Base-by-base conservation (phyloP, 495 filamentous ascomycete genomes). In the Tuber brumale region DNA sequence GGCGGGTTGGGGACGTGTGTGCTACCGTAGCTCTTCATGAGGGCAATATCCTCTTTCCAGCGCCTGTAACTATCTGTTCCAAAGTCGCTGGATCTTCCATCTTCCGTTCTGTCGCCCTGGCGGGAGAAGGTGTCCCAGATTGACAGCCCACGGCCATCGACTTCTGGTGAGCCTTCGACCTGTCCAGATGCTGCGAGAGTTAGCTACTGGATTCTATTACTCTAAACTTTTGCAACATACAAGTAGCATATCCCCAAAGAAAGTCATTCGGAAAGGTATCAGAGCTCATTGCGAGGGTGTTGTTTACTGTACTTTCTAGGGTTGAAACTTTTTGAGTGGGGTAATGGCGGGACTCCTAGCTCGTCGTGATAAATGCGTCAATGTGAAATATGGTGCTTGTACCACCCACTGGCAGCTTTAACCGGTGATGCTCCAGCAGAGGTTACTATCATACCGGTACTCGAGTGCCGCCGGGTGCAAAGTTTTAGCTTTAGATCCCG, bases 241-340 rank as follows among this genome's bases (percentile, higher is more conserved):
- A 92, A 57, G 92, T 95, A 78, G 92, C 91, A 84, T 92, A 95
- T 73, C 92, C 92, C 92, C 92, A 94, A 76, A 92, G 83, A 83
- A 94, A 94, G 83, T 93, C 92, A 72, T 89, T 87, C 69, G 90
- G 91, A 75, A 94, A 86, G 82, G 86, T 23, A 35, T 41, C 57
- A 45, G 27, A 70, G 23, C 43, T 45, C 43, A 45, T 45, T 14
- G 43, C 14, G 43, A 45, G 27, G 48, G 31, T 19, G 6, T 46
- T 46, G 1, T 46, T 46, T 46, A 16, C 18, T 0, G 6, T 46
- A 16, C 45, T 46, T 7, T 46, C 18, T 21, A 46, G 16, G 2
- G 45, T 46, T 46, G 45, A 46, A 21, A 46, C 3, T 21, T 46
- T 46, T 18, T 45, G 16, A 12, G 43, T 45, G 43, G 43, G 43